Evolutionary conservation across 306 rosid genomes (phyloP).

Genomic region (Potentilla sterilis): DNA sequence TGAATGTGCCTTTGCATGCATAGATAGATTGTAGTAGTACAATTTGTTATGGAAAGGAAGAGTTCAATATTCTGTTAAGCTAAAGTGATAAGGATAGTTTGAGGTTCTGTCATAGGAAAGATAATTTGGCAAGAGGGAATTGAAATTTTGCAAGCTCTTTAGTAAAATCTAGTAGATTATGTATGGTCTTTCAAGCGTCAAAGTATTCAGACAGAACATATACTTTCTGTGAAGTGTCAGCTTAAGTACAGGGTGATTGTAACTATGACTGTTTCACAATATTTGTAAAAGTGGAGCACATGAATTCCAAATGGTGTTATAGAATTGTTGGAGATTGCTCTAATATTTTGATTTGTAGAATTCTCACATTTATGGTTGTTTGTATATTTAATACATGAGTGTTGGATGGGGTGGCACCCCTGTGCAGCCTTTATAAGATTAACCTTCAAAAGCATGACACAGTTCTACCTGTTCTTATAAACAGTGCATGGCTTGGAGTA

Average conservation of each 20-base stretch:
- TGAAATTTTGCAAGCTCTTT: background rate
- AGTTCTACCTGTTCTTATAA: conserved; percentile 28
- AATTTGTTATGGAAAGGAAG: background rate
- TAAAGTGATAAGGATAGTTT: background rate
- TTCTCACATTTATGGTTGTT: background rate
- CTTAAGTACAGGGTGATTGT: background rate
- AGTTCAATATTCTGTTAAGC: background rate
- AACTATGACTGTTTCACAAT: background rate
- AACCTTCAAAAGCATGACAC: conserved; percentile 17
- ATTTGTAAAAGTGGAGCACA: background rate
- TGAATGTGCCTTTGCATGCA: background rate
- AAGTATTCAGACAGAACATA: background rate
- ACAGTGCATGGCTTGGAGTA: conserved; percentile 86
- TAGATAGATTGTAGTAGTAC: background rate
- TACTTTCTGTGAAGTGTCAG: background rate
- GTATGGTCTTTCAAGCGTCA: background rate
- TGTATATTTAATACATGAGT: background rate
- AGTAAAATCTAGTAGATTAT: background rate
- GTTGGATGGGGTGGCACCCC: background rate
- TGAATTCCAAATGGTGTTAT: background rate
- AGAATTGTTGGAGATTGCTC: background rate
- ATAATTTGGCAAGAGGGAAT: background rate
- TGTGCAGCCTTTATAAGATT: background rate
- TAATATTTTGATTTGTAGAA: background rate
- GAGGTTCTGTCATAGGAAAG: background rate